These are phyloP conservation scores for Huiozyma naganishii DNA, from an alignment of 805 yeast species.

Conservation along the genomic window DNA sequence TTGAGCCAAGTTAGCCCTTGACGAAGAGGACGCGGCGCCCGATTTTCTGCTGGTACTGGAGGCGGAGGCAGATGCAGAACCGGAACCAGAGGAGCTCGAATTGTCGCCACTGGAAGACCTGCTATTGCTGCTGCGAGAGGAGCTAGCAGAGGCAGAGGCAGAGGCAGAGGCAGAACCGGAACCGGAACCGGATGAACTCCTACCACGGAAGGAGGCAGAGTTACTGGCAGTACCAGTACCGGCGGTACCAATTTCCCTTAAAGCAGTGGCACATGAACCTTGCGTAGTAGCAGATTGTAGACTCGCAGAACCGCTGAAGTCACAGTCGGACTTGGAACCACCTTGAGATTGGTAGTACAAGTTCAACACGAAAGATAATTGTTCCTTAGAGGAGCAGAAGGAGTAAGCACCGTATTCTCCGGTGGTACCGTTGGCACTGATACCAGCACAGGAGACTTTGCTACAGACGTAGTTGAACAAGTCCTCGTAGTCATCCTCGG, in stretches of 20 bases:
- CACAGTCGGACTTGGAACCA: conserved; percentile 44
- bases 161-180: conserved; percentile 1
- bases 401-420: conserved; percentile 68
- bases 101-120: not conserved
- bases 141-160: not conserved
- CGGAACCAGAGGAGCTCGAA: not conserved
- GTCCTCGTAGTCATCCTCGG: conserved; percentile 44
- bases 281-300: conserved; percentile 38
- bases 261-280: conserved; percentile 43
- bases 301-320: conserved; percentile 59
- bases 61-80: conserved; percentile 8
- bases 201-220: conserved; percentile 22
- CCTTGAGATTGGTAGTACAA: conserved; percentile 44
- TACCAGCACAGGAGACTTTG: conserved; percentile 46
- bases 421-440: conserved; percentile 47
- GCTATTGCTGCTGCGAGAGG: not conserved
- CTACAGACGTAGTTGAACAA: conserved; percentile 52
- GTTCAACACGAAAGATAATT: conserved; percentile 56
- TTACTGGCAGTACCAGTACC: conserved; percentile 48
- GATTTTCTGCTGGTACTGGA: conserved; percentile 5
- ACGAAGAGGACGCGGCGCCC: conserved; percentile 1
- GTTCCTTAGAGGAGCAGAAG: conserved; percentile 55
- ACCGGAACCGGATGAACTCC: conserved; percentile 15
- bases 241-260: conserved; percentile 56
- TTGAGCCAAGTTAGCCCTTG: conserved; percentile 3